A percentile compares a stretch with the other conserved stretches of the same genome.
Conservation (phyloP, 2,329 filamentous ascomycete genomes). For the Neonectria ditissima region DNA sequence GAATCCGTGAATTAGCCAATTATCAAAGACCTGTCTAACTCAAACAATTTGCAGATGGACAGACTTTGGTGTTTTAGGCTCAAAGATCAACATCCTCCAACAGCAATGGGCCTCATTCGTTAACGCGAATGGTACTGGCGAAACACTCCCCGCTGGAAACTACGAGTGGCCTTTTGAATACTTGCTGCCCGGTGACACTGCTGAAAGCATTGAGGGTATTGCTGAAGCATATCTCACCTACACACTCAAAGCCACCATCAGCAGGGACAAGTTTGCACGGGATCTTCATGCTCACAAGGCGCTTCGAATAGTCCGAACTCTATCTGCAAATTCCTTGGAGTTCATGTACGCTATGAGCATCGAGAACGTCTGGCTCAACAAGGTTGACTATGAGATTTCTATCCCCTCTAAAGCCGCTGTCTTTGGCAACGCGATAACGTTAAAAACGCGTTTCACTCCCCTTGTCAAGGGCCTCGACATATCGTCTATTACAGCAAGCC, state of each 20-base stretch:
- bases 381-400: constrained; percentile 93
- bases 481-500: constrained; percentile 79
- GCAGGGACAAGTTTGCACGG: constrained; percentile 85
- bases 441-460: constrained; percentile 88
- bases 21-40: neutral
- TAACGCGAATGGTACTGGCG: constrained; percentile 61
- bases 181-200: constrained; percentile 73
- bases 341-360: constrained; percentile 90
- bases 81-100: constrained; percentile 69
- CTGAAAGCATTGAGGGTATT: constrained; percentile 92
- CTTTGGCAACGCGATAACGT: constrained; percentile 84
- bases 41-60: constrained; percentile 54
- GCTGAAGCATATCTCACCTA: constrained; percentile 88
- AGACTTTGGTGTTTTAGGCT: constrained; percentile 66
- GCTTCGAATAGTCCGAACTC: constrained; percentile 79
- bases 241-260: constrained; percentile 88
- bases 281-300: constrained; percentile 83
- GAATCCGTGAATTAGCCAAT: neutral
- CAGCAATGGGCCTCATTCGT: constrained; percentile 77
- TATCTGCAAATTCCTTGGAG: constrained; percentile 79
- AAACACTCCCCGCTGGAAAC: constrained; percentile 75
- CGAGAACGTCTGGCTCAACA: constrained; percentile 97
- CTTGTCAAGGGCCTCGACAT: constrained; percentile 88
- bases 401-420: constrained; percentile 93
- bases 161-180: constrained; percentile 86